phyloP scores from a whole-genome alignment of 2,329 filamentous ascomycete genomes.

The Trichophaea hybrida region DNA sequence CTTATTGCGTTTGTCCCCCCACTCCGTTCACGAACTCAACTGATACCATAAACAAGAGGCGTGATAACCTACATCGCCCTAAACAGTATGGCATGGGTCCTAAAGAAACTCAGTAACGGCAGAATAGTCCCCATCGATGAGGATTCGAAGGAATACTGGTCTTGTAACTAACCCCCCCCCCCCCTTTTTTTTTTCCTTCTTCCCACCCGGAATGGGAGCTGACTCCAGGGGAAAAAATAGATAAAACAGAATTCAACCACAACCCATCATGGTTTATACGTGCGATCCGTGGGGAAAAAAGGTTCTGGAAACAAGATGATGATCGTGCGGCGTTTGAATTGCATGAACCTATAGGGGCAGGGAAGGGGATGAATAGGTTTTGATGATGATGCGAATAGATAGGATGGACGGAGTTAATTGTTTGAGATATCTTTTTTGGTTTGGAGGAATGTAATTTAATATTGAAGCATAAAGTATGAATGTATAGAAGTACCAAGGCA shows the following conservation, averaged over 20 bases:
- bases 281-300: conserved; percentile 49
- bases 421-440: too few species aligned
- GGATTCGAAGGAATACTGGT: conserved; percentile 65
- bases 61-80: conserved; percentile 62
- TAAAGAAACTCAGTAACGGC: conserved; percentile 52
- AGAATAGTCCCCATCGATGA: conserved; percentile 61
- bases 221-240: background rate
- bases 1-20: conserved; percentile 44
- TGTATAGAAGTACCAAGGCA: too few species aligned
- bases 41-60: conserved; percentile 32
- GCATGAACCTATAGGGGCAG: conserved; percentile 3
- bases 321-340: conserved; percentile 3
- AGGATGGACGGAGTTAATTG: too few species aligned
- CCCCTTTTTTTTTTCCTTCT: conserved; percentile 36
- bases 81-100: conserved; percentile 54
- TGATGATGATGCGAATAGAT: too few species aligned
- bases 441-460: too few species aligned
- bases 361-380: background rate
- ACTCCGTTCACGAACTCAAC: background rate
- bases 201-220: background rate
- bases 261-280: conserved; percentile 55
- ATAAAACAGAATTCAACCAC: background rate
- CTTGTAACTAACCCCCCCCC: conserved; percentile 59
- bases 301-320: conserved; percentile 49
- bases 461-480: too few species aligned